A percentile compares a stretch with the other conserved stretches of the same genome.
Conservation (phyloP, 2,329 filamentous ascomycete genomes). For the Zasmidium angulare region DNA sequence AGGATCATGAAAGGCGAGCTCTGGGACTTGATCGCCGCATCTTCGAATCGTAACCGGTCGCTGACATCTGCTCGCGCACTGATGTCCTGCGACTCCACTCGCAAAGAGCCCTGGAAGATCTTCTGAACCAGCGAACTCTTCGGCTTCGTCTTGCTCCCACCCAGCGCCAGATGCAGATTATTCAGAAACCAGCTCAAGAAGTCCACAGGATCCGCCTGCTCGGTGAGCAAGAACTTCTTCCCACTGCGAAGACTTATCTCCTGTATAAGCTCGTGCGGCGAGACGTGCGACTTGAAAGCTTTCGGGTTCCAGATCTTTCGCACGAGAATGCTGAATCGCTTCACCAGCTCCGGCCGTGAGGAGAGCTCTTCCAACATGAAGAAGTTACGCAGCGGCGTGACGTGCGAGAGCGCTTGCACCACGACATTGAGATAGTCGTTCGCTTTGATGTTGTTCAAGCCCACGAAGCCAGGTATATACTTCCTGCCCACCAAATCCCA, state of each 20-base stretch:
- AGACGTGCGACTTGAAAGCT: conserved; percentile 95
- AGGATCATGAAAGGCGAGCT: conserved; percentile 82
- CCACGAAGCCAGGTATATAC: conserved; percentile 92
- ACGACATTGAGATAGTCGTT: conserved; percentile 98
- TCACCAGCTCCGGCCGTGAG: conserved; percentile 74
- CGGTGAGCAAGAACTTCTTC: conserved; percentile 87
- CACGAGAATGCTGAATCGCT: conserved; percentile 83
- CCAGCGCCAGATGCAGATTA: conserved; percentile 86
- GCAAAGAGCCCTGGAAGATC: conserved; percentile 89
- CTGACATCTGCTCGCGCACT: conserved; percentile 84
- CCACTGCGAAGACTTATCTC: conserved; percentile 87
- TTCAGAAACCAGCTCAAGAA: conserved; percentile 98
- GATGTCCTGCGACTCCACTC: conserved; percentile 90
- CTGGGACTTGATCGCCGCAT: conserved; percentile 79
- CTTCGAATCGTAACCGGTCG: conserved; percentile 88
- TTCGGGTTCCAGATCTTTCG: conserved; percentile 98
- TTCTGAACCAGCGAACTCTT: conserved; percentile 84
- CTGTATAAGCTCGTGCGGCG: conserved; percentile 93
- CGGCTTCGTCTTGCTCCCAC: conserved; percentile 83
- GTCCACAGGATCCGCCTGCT: conserved; percentile 92
- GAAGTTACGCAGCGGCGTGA: conserved; percentile 84
- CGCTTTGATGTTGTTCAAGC: conserved; percentile 99
- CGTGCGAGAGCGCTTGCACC: conserved; percentile 86
- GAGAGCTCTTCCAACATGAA: conserved; percentile 83
- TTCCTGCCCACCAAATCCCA: conserved; percentile 80